Evolutionary conservation across 2,329 filamentous ascomycete genomes (phyloP).

Genomic region (Bipolaris sorokiniana): DNA sequence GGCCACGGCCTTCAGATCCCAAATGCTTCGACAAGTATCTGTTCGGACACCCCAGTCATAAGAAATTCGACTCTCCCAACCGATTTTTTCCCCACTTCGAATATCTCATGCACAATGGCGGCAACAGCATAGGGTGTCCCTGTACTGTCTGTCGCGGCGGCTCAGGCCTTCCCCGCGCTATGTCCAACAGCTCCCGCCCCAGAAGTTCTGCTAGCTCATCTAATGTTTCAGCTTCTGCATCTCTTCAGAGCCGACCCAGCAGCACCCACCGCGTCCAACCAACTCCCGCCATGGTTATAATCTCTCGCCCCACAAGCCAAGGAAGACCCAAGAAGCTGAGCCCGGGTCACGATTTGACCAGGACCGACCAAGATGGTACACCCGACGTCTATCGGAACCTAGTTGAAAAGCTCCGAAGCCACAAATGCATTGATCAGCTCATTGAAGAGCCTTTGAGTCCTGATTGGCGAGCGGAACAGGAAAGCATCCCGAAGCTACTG

Average conservation of each 20-base stretch:
- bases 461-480: constrained; percentile 62
- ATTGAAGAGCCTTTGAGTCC: constrained; percentile 60
- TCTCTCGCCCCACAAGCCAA: constrained; percentile 1
- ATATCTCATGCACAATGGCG: constrained; percentile 59
- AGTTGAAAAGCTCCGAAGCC: constrained; percentile 56
- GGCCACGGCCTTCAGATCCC: constrained; percentile 51
- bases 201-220: constrained; percentile 11
- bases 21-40: constrained; percentile 60
- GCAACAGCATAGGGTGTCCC: constrained; percentile 52
- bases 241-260: background rate
- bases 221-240: background rate
- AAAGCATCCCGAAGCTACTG: constrained; percentile 52
- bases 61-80: constrained; percentile 60
- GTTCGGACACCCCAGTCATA: constrained; percentile 61
- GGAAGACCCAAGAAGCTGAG: constrained; percentile 28
- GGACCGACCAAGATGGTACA: constrained; percentile 59
- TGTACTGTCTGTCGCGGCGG: constrained; percentile 57
- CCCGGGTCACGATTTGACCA: constrained; percentile 30
- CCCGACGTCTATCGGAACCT: constrained; percentile 60
- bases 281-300: background rate
- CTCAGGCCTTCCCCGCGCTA: constrained; percentile 23
- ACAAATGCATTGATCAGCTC: constrained; percentile 50
- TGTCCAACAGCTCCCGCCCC: constrained; percentile 11
- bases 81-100: constrained; percentile 65
- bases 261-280: background rate